phyloP scores from a whole-genome alignment of 768 basidiomycete genomes.

The Dentipellis fragilis region DNA sequence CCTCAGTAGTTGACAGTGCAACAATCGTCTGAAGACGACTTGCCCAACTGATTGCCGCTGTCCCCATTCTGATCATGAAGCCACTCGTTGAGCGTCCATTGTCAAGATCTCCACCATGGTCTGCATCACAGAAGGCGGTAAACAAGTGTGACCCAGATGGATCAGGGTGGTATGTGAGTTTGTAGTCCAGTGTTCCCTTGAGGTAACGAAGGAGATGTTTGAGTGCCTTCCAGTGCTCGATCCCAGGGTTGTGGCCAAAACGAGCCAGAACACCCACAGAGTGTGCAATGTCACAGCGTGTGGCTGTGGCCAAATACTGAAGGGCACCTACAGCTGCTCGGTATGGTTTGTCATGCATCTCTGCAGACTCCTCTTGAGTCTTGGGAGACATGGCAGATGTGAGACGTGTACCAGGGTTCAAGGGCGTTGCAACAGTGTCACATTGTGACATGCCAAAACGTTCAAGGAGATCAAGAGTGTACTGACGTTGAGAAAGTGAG shows the following conservation, averaged over 20 bases:
- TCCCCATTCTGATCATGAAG: conserved; percentile 22
- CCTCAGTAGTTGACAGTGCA: conserved; percentile 25
- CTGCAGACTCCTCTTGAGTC: neutral
- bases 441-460: neutral
- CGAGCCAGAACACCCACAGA: conserved; percentile 21
- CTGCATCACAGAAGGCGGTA: neutral
- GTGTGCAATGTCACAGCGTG: conserved; percentile 26
- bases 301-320: conserved; percentile 9
- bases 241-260: conserved; percentile 21
- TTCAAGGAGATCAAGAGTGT: neutral
- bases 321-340: neutral
- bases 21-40: conserved; percentile 24
- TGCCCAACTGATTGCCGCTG: conserved; percentile 25
- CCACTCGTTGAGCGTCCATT: conserved; percentile 1
- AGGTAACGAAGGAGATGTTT: conserved; percentile 26
- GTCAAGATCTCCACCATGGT: conserved; percentile 5
- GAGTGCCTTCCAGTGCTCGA: conserved; percentile 20
- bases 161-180: neutral
- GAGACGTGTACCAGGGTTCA: conserved; percentile 1
- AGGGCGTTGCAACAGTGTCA: neutral
- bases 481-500: neutral
- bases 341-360: conserved; percentile 4
- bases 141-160: neutral
- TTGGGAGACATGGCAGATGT: conserved; percentile 1
- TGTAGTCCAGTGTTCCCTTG: conserved; percentile 17